These are phyloP conservation scores for Filosporella fistucella DNA, from an alignment of 495 filamentous ascomycete genomes.

Conservation along the genomic window DNA sequence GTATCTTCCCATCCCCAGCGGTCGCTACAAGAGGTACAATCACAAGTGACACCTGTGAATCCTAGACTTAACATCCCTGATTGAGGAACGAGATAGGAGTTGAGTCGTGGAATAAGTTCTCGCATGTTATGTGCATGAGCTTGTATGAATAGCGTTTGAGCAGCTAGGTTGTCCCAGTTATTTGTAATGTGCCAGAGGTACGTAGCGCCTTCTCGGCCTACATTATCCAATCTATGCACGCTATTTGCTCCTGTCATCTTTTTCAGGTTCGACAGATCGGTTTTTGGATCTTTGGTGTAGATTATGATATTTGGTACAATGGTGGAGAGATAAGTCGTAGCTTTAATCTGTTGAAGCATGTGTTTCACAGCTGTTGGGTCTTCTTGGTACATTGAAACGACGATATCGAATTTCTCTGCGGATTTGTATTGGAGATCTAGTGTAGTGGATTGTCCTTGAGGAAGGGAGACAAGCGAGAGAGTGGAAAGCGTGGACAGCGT, in stretches of 20 bases:
- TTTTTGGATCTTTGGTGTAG: slow-evolving; percentile 31
- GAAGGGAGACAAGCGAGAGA: not conserved
- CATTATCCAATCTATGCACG: slow-evolving; percentile 30
- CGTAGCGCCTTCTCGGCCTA: slow-evolving; percentile 39
- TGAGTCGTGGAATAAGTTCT: slow-evolving; percentile 30
- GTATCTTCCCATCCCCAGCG: slow-evolving; percentile 29
- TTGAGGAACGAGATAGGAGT: slow-evolving; percentile 31
- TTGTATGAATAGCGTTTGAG: slow-evolving; percentile 42
- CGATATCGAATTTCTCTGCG: slow-evolving; percentile 31
- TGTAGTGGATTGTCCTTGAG: not conserved
- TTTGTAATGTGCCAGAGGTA: slow-evolving; percentile 39
- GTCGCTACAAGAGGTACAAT: slow-evolving; percentile 31
- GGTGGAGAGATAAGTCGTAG: slow-evolving; percentile 11
- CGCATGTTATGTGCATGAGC: slow-evolving; percentile 34
- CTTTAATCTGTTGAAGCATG: slow-evolving; percentile 19
- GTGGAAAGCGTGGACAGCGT: not conserved
- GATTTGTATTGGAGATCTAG: slow-evolving; percentile 2
- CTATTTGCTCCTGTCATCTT: slow-evolving; percentile 24
- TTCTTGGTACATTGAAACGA: slow-evolving; percentile 36
- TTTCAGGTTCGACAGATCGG: slow-evolving; percentile 20
- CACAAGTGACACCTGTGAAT: slow-evolving; percentile 26
- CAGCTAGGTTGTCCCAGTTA: slow-evolving; percentile 36
- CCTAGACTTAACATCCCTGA: slow-evolving; percentile 39
- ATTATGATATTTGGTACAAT: slow-evolving; percentile 24
- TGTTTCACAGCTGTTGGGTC: slow-evolving; percentile 22